A percentile compares a stretch with the other conserved stretches of the same genome.
These are phyloP conservation scores for Fusarium multiceps DNA, from an alignment of 2,329 filamentous ascomycete genomes.

Conservation along the genomic window DNA sequence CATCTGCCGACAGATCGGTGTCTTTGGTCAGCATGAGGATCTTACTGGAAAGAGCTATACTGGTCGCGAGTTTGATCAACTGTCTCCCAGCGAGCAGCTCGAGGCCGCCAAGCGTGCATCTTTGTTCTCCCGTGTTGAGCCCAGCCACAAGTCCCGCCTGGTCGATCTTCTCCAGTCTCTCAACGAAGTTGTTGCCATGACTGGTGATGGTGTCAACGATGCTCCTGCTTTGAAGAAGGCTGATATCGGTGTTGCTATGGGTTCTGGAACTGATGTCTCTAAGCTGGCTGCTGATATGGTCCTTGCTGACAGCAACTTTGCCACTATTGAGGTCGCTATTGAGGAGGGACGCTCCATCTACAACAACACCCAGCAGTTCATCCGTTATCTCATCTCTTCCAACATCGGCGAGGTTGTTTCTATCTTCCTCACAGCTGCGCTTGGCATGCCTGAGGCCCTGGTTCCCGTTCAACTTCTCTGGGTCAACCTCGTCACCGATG, in stretches of 20 bases:
- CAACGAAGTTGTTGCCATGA: slow-evolving; percentile 98
- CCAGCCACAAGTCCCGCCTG: slow-evolving; percentile 95
- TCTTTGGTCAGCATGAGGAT: slow-evolving; percentile 85
- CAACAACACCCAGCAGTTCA: slow-evolving; percentile 99
- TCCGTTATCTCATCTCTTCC: slow-evolving; percentile 97
- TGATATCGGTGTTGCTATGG: slow-evolving; percentile 99
- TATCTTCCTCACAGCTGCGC: slow-evolving; percentile 95
- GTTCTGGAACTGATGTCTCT: slow-evolving; percentile 95
- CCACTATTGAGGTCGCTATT: slow-evolving; percentile 94
- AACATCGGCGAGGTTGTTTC: slow-evolving; percentile 99
- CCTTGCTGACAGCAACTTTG: slow-evolving; percentile 97
- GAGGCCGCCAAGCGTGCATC: slow-evolving; percentile 86
- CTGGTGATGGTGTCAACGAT: slow-evolving; percentile 98
- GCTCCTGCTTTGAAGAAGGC: slow-evolving; percentile 98
- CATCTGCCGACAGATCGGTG: slow-evolving; percentile 96
- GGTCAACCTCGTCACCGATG: slow-evolving; percentile 98
- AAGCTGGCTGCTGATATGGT: slow-evolving; percentile 99
- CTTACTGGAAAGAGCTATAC: slow-evolving; percentile 93
- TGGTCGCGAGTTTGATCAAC: slow-evolving; percentile 90
- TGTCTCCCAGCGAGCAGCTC: slow-evolving; percentile 82
- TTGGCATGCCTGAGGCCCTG: slow-evolving; percentile 97
- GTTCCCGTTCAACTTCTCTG: slow-evolving; percentile 97
- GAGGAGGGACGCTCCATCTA: slow-evolving; percentile 98
- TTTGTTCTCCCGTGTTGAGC: slow-evolving; percentile 95
- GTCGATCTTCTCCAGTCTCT: slow-evolving; percentile 94